A percentile compares a stretch with the other conserved stretches of the same genome.
Conservation (phyloP, 768 basidiomycete genomes). For the Lactarius psammicola region DNA sequence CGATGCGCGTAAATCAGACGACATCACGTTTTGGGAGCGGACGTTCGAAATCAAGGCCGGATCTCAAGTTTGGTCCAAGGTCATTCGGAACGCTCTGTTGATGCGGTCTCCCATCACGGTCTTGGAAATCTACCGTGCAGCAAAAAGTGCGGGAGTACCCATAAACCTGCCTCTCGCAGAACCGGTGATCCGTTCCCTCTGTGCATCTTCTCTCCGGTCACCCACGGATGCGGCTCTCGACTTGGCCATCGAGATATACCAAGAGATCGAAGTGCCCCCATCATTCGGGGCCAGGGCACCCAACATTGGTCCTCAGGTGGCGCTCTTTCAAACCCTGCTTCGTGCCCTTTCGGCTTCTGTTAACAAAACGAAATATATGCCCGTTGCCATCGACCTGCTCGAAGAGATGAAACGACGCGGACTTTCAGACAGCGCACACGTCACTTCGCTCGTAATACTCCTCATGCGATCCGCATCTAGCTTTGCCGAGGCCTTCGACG, state of each 20-base stretch:
- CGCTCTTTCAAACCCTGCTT: slow-evolving; percentile 49
- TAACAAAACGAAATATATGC: slow-evolving; percentile 48
- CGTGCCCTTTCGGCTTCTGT: slow-evolving; percentile 41
- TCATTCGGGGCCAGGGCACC: background rate
- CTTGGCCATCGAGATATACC: slow-evolving; percentile 53
- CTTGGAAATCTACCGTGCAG: slow-evolving; percentile 49
- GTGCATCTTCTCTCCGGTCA: slow-evolving; percentile 38
- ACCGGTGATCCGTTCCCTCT: slow-evolving; percentile 55
- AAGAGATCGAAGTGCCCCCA: slow-evolving; percentile 38
- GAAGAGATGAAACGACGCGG: slow-evolving; percentile 62
- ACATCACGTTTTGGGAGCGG: slow-evolving; percentile 37
- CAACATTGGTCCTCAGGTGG: slow-evolving; percentile 29
- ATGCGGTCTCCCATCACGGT: slow-evolving; percentile 42
- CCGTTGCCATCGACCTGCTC: slow-evolving; percentile 50
- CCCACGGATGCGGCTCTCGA: slow-evolving; percentile 48
- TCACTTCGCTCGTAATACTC: slow-evolving; percentile 55
- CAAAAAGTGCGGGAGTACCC: slow-evolving; percentile 43
- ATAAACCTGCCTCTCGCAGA: slow-evolving; percentile 52
- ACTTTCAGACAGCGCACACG: slow-evolving; percentile 46
- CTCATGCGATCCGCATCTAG: slow-evolving; percentile 61
- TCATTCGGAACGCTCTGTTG: slow-evolving; percentile 52
- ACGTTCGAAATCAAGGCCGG: slow-evolving; percentile 43
- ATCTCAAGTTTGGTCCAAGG: slow-evolving; percentile 50
- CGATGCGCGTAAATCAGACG: slow-evolving; percentile 11
- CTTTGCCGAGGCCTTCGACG: slow-evolving; percentile 58